Evolutionary conservation across 805 yeast genomes (phyloP), one percentile per base, ranked within the genome.

Genomic region (Monosporozyma solicola): DNA sequence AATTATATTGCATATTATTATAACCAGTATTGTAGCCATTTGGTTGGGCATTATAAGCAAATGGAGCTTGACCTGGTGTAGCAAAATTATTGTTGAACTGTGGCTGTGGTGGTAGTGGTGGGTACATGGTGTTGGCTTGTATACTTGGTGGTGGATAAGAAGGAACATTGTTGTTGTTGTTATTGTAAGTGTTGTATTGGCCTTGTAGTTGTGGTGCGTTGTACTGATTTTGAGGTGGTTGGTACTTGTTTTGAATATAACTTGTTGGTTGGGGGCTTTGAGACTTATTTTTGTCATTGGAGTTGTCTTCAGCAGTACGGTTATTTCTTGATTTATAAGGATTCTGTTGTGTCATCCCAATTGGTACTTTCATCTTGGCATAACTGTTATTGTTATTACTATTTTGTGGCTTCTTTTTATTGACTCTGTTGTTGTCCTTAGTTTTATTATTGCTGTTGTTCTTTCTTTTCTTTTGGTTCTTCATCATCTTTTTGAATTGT

Each of bases 401-500:
- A 13, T 47, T 15, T 9, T 32, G 13, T 52, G 32, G 50, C 50
- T 15, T 55, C 45, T 51, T 52, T 41, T 41, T 22, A 20, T 39
- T 44, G 24, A 25, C 52, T 45, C 52, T 54, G 33, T 27, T 52
- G 54, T 32, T 59, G 15, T 59, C 58, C 22, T 47, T 37, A 5
- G 48, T 24, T 8, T 41, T 55, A 6, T 59, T 57, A 24, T 53
- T 54, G 16, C 63, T 64, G 48, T 62, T 66, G 54, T 58, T 70
- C 53, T 70, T 74, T 55, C 72, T 75, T 55, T 74, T 76, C 60
- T 79, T 80, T 68, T 80, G 79, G 54, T 78, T 79, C 69, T 85
- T 87, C 66, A 78, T 83, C 24, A 75, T 68, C 51, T 77, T 79
- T 64, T 85, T 91, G 47, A 79, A 80, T 37, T 80, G 84, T 59